A percentile compares a stretch with the other conserved stretches of the same genome.
Conservation (phyloP, 768 basidiomycete species). For the Astraeus odoratus region DNA sequence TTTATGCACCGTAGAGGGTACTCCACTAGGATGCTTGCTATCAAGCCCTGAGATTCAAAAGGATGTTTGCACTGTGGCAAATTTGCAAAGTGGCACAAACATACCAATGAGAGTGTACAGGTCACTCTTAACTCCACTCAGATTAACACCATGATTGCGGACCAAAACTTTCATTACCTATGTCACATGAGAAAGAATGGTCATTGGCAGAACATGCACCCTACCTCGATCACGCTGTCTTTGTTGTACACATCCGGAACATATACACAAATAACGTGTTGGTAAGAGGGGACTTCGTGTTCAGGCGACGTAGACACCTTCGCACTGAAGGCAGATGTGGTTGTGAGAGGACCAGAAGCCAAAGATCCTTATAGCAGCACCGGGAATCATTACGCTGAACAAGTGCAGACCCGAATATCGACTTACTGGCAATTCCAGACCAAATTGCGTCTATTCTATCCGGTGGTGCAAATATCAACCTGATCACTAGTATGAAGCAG, state of each 20-base stretch:
- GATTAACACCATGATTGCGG: slow-evolving; percentile 55
- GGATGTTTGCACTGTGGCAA: background rate
- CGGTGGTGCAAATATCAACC: slow-evolving; percentile 59
- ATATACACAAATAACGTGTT: slow-evolving; percentile 67
- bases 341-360: slow-evolving; percentile 52
- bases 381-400: background rate
- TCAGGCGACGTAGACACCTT: slow-evolving; percentile 64
- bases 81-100: slow-evolving; percentile 1
- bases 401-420: background rate
- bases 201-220: background rate
- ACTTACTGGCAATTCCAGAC: slow-evolving; percentile 54
- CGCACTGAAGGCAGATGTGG: slow-evolving; percentile 46
- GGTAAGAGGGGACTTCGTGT: slow-evolving; percentile 39
- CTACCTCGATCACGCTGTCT: slow-evolving; percentile 46
- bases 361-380: slow-evolving; percentile 43
- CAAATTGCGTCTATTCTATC: slow-evolving; percentile 62
- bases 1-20: slow-evolving; percentile 55
- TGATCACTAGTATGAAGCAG: slow-evolving; percentile 19
- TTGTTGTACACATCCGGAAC: slow-evolving; percentile 68
- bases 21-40: slow-evolving; percentile 70
- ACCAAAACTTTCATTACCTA: slow-evolving; percentile 65
- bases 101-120: slow-evolving; percentile 59
- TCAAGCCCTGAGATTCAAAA: slow-evolving; percentile 48
- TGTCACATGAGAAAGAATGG: background rate
- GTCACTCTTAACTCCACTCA: slow-evolving; percentile 66